phyloP scores from a whole-genome alignment of 2,329 filamentous ascomycete genomes.

The Ilyonectria robusta region DNA sequence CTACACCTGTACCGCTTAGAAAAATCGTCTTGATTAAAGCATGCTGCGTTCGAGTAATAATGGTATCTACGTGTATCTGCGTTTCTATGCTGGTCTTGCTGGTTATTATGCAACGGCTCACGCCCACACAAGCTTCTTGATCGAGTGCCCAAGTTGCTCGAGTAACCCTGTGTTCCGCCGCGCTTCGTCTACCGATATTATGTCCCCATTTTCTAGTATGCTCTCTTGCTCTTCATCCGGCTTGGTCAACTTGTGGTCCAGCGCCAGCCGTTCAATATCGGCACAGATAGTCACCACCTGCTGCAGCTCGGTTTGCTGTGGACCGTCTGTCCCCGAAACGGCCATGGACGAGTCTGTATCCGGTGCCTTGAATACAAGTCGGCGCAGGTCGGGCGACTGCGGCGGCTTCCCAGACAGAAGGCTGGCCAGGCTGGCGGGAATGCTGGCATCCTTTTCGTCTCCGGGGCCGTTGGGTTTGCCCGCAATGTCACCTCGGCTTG shows the following conservation, averaged over 20 bases:
- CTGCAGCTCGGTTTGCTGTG: conserved; percentile 67
- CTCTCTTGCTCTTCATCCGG: conserved; percentile 59
- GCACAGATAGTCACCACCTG: conserved; percentile 76
- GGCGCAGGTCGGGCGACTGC: conserved; percentile 47
- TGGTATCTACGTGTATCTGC: conserved; percentile 38
- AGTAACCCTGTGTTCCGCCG: conserved; percentile 88
- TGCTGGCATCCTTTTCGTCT: conserved; percentile 40
- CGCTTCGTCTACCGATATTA: conserved; percentile 88
- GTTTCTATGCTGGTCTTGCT: conserved; percentile 31
- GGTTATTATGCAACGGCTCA: conserved; percentile 45
- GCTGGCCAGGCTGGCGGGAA: conserved; percentile 56
- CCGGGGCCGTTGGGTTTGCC: conserved; percentile 41
- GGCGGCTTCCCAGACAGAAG: conserved; percentile 58
- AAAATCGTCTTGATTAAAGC: conserved; percentile 38
- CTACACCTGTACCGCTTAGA: conserved; percentile 80
- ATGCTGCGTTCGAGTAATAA: conserved; percentile 21
- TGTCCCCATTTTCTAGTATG: conserved; percentile 73
- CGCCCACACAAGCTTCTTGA: conserved; percentile 95
- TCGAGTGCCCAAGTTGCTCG: conserved; percentile 88
- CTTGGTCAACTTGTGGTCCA: conserved; percentile 60
- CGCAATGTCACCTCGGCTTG: conserved; percentile 59
- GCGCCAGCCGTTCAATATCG: conserved; percentile 80
- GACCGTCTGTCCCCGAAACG: conserved; percentile 63
- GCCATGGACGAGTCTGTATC: conserved; percentile 68
- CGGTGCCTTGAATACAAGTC: conserved; percentile 69